Evolutionary conservation across 1,284 basidiomycete species (phyloP).

Genomic region (Sporisorium exsertum): DNA sequence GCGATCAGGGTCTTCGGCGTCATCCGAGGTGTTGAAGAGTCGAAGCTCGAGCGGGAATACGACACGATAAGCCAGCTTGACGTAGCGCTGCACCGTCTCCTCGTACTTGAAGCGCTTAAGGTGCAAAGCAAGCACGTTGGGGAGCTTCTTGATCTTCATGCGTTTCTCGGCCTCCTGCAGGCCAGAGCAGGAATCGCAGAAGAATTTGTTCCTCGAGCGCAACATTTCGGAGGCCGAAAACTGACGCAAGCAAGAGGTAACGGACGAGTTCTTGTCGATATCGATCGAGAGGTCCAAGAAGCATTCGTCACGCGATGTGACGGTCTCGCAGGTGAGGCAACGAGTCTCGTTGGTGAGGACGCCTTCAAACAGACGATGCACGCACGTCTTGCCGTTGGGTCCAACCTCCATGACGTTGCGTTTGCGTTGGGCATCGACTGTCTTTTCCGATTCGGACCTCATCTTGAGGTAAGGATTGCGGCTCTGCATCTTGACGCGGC

Average conservation of each 20-base stretch:
- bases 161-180: slow-evolving; percentile 97
- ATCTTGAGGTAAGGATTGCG: slow-evolving; percentile 38
- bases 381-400: slow-evolving; percentile 77
- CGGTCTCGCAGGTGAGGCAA: slow-evolving; percentile 89
- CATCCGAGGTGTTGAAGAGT: slow-evolving; percentile 96
- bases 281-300: slow-evolving; percentile 98
- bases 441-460: slow-evolving; percentile 23
- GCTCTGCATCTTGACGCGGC: slow-evolving; percentile 43
- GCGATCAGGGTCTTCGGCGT: slow-evolving; percentile 84
- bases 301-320: slow-evolving; percentile 94
- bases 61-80: slow-evolving; percentile 95
- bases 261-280: slow-evolving; percentile 95
- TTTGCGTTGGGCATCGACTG: slow-evolving; percentile 58
- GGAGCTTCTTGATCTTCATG: slow-evolving; percentile 97
- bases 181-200: slow-evolving; percentile 95
- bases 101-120: slow-evolving; percentile 98
- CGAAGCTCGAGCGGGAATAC: slow-evolving; percentile 94
- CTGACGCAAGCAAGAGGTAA: slow-evolving; percentile 92
- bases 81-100: slow-evolving; percentile 85
- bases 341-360: slow-evolving; percentile 94
- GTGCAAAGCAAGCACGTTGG: slow-evolving; percentile 92
- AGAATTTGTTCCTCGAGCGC: slow-evolving; percentile 97
- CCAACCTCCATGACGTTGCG: slow-evolving; percentile 52
- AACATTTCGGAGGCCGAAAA: slow-evolving; percentile 99
- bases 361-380: slow-evolving; percentile 93